Base-by-base conservation (phyloP, 2,329 filamentous ascomycete species). In the Colletotrichum liaoningense region DNA sequence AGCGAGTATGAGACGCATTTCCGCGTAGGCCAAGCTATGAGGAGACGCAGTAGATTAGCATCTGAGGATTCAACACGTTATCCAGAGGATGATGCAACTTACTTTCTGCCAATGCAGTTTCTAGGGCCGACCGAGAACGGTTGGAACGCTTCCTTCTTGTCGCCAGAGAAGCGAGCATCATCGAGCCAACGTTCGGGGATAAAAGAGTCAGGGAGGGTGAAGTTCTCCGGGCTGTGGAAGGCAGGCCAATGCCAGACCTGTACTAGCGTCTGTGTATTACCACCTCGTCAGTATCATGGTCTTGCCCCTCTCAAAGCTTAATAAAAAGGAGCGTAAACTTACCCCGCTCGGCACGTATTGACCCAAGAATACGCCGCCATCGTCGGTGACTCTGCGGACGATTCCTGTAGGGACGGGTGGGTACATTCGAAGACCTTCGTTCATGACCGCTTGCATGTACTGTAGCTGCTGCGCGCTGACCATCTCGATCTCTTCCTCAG, bases 101-200 rank as follows among this genome's bases (percentile, higher is more conserved):
- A 86, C 85, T 88, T 88, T 72, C 81, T 81, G 1, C 87, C 87
- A 24, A 89, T 81, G 69, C 87, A 89, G 58, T 87, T 86, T 2
- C 87, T 79, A 5, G 87, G 84, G 0, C 88, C 87, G 2, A 86
- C 63, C 4, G 83, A 82, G 72, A 89, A 88, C 0, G 87, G 85
- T 76, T 88, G 84, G 64, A 86, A 80, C 1, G 81, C 82, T 0
- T 84, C 83, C 49, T 80, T 80, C 35, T 80, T 82, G 73, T 90
- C 88, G 11, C 75, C 55, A 12, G 63, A 22, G 28, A 68, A 72
- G 14, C 59, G 55, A n/a, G 58, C 22, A 24, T 75, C 73, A n/a
- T 70, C 63, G 4, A 75, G 69, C 66, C 85, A 89, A 0, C 88
- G 81, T 74, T 90, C 86, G 0, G 88, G 88, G 3, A 80, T 80